These are phyloP conservation scores for Colletotrichum falcatum DNA, from an alignment of 2,329 filamentous ascomycete species.

Conservation along the genomic window DNA sequence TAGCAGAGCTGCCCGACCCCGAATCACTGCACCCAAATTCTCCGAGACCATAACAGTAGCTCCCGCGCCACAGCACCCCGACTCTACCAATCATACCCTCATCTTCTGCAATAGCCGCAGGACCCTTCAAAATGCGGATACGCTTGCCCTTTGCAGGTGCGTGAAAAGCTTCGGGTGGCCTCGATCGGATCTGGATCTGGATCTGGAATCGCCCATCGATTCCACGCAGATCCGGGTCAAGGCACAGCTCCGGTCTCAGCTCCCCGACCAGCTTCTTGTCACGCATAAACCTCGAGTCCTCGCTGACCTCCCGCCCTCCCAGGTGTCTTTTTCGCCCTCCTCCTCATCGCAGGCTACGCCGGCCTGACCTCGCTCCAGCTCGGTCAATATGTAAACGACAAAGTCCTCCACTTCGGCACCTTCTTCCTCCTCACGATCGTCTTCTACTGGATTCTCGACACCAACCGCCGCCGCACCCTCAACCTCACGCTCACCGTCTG, in stretches of 20 bases:
- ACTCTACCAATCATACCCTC: slow-evolving; percentile 26
- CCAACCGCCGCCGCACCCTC: slow-evolving; percentile 83
- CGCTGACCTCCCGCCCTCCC: slow-evolving; percentile 40
- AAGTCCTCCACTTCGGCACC: slow-evolving; percentile 85
- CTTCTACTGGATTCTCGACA: slow-evolving; percentile 99
- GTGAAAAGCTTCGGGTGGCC: slow-evolving; percentile 45
- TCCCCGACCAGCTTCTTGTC: slow-evolving; percentile 10
- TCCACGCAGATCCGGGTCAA: slow-evolving; percentile 17
- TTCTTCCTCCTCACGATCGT: slow-evolving; percentile 89
- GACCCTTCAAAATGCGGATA: slow-evolving; percentile 75
- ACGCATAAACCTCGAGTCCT: background rate
- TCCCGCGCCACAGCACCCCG: slow-evolving; percentile 17
- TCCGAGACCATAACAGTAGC: slow-evolving; percentile 5
- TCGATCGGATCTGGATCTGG: slow-evolving; percentile 5
- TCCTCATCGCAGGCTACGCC: slow-evolving; percentile 81
- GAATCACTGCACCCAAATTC: slow-evolving; percentile 7
- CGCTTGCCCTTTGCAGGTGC: slow-evolving; percentile 89
- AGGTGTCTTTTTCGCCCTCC: slow-evolving; percentile 78
- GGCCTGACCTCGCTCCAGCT: slow-evolving; percentile 77
- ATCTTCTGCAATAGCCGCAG: slow-evolving; percentile 30
- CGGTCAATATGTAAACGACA: slow-evolving; percentile 80
- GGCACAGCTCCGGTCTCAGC: slow-evolving; percentile 18
- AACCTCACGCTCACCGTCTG: slow-evolving; percentile 87
- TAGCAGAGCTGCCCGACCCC: slow-evolving; percentile 4
- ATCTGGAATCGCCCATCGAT: slow-evolving; percentile 17